phyloP scores from a whole-genome alignment of 192 early-diverging fungal species.

The Backusella sp. region DNA sequence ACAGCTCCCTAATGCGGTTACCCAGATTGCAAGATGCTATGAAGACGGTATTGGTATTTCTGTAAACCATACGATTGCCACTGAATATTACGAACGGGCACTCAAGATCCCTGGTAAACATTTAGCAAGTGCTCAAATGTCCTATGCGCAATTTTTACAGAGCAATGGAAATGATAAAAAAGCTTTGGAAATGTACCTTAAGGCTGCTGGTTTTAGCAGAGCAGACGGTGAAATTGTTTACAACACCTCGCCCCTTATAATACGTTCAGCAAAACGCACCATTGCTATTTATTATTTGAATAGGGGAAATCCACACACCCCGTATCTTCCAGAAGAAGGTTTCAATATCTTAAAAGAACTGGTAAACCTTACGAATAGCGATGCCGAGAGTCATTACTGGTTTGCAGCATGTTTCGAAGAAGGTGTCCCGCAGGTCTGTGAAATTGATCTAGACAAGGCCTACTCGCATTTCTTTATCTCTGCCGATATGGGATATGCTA shows the following conservation, averaged over 20 bases:
- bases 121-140: conserved; percentile 20
- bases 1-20: conserved; percentile 26
- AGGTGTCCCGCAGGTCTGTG: conserved; percentile 19
- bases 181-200: conserved; percentile 25
- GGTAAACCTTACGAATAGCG: conserved; percentile 7
- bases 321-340: conserved; percentile 16
- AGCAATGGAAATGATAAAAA: conserved; percentile 20
- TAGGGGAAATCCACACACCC: conserved; percentile 18
- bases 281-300: conserved; percentile 31
- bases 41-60: conserved; percentile 33
- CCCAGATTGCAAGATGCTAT: conserved; percentile 37
- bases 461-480: conserved; percentile 25
- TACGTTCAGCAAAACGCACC: conserved; percentile 20
- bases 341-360: conserved; percentile 27
- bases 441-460: conserved; percentile 15
- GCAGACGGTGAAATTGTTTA: not conserved
- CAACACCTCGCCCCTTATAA: not conserved
- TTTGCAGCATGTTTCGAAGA: conserved; percentile 37
- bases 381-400: conserved; percentile 36
- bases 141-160: conserved; percentile 32
- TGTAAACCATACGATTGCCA: conserved; percentile 22
- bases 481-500: conserved; percentile 25
- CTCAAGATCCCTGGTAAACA: conserved; percentile 5
- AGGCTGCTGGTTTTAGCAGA: conserved; percentile 13
- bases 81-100: conserved; percentile 32